Evolutionary conservation across 768 basidiomycete species (phyloP), one percentile per base, ranked within the genome.

Genomic region (Mycena amicta): DNA sequence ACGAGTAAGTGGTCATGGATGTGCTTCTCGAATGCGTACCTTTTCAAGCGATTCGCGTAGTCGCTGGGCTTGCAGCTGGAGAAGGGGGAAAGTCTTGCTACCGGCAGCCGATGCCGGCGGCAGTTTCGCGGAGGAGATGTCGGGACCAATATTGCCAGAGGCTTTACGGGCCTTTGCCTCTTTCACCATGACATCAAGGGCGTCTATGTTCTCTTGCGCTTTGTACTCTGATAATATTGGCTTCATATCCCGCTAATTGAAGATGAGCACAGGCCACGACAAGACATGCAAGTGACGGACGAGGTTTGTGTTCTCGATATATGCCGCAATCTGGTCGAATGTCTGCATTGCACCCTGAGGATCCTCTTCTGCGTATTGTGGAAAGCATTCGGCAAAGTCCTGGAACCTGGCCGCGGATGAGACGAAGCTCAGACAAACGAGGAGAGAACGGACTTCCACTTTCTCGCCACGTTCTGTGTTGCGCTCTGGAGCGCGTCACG

Each of bases 141-240:
- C 88, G 15, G 78, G 80, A 0, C 76, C 76, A 13, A 70, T 62
- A 40, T 77, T 79, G 5, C 79, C 77, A 46, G 77, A 75, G 31
- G 77, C 79, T 52, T 86, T 83, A 23, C 80, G 74, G 20, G 80
- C 80, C 66, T 68, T 86, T 61, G 89, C 90, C 29, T 90, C 89
- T 12, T 77, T 83, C 1, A 92, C 84, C 15, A 90, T 81, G 12
- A 78, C 77, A 59, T 92, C 89, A 13, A 93, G 77, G 3, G 77
- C 78, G 68, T 93, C 90, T 29, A 92, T 81, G 62, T 83, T 87
- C 45, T 87, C 84, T 62, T 83, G 83, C 1, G 89, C 84, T 51
- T 83, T 77, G 65, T 88, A 87, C 54, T 87, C 81, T 27, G 77
- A 82, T 69, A 91, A 87, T n/a, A 92, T 61, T 33, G 84, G 81